phyloP scores from a whole-genome alignment of 1,139 yeast species.

The Geotrichum klebahnii region DNA sequence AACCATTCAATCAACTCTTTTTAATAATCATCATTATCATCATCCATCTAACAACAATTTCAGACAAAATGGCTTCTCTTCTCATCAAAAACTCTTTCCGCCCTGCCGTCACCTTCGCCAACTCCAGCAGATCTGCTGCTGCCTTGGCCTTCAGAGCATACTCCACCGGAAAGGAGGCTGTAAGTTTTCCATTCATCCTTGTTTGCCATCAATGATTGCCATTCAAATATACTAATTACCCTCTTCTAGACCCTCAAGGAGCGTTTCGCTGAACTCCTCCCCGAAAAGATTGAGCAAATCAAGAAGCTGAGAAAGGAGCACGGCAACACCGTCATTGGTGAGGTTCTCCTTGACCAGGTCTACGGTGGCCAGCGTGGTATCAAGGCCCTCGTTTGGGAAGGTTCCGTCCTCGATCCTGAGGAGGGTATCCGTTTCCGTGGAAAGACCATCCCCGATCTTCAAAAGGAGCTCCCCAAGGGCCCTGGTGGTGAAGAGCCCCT shows the following conservation, averaged over 20 bases:
- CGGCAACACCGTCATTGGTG: slow-evolving; percentile 40
- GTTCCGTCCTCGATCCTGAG: slow-evolving; percentile 51
- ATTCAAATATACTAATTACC: neutral
- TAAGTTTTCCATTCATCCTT: slow-evolving; percentile 21
- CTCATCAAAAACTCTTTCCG: slow-evolving; percentile 22
- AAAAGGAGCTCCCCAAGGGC: slow-evolving; percentile 44
- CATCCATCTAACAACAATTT: slow-evolving; percentile 1
- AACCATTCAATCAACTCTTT: neutral
- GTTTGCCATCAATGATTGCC: neutral
- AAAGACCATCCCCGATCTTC: slow-evolving; percentile 51
- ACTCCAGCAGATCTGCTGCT: slow-evolving; percentile 21
- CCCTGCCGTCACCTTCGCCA: slow-evolving; percentile 18
- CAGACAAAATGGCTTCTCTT: slow-evolving; percentile 23
- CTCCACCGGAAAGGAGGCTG: slow-evolving; percentile 33
- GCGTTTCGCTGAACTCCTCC: slow-evolving; percentile 43
- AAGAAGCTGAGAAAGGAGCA: slow-evolving; percentile 41
- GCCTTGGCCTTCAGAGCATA: slow-evolving; percentile 27
- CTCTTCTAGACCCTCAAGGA: slow-evolving; percentile 35
- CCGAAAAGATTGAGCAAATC: slow-evolving; percentile 42
- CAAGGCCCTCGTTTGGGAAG: slow-evolving; percentile 52
- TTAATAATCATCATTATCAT: neutral
- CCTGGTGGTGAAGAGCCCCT: slow-evolving; percentile 50
- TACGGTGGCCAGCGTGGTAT: slow-evolving; percentile 58
- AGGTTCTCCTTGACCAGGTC: slow-evolving; percentile 44
- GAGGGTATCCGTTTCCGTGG: slow-evolving; percentile 56